phyloP scores from a whole-genome alignment of 2,329 filamentous ascomycete genomes.

The Hyphodiscus sp. region DNA sequence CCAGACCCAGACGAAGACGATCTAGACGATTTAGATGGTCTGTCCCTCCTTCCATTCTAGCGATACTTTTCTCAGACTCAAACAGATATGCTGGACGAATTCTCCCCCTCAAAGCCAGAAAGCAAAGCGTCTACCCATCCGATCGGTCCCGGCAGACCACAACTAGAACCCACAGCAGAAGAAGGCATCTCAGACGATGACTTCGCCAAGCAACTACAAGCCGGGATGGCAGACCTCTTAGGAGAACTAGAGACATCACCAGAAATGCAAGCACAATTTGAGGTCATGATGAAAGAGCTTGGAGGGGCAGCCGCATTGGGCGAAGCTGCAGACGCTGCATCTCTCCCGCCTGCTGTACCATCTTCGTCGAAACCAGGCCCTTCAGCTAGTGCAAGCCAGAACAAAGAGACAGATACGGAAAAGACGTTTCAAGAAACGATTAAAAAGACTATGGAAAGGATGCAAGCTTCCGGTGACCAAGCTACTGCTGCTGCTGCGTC shows the following conservation, averaged over 20 bases:
- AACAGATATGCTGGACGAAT: slow-evolving; percentile 86
- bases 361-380: slow-evolving; percentile 8
- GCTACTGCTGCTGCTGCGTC: slow-evolving; percentile 72
- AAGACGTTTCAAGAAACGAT: slow-evolving; percentile 89
- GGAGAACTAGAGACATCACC: slow-evolving; percentile 60
- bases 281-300: slow-evolving; percentile 69
- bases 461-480: slow-evolving; percentile 82
- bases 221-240: slow-evolving; percentile 80
- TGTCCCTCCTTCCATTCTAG: slow-evolving; percentile 13
- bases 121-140: slow-evolving; percentile 34
- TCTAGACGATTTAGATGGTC: slow-evolving; percentile 85
- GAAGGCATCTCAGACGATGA: slow-evolving; percentile 61
- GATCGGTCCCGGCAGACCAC: slow-evolving; percentile 20
- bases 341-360: slow-evolving; percentile 14
- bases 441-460: slow-evolving; percentile 87
- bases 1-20: slow-evolving; percentile 92
- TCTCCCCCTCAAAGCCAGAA: slow-evolving; percentile 59
- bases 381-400: slow-evolving; percentile 9
- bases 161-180: slow-evolving; percentile 17
- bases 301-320: slow-evolving; percentile 43
- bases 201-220: slow-evolving; percentile 80
- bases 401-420: slow-evolving; percentile 34
- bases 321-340: slow-evolving; percentile 20
- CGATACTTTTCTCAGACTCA: background rate
- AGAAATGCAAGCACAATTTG: slow-evolving; percentile 73